Conservation (phyloP, 1,284 basidiomycete genomes). For the Blastosporella zonata region DNA sequence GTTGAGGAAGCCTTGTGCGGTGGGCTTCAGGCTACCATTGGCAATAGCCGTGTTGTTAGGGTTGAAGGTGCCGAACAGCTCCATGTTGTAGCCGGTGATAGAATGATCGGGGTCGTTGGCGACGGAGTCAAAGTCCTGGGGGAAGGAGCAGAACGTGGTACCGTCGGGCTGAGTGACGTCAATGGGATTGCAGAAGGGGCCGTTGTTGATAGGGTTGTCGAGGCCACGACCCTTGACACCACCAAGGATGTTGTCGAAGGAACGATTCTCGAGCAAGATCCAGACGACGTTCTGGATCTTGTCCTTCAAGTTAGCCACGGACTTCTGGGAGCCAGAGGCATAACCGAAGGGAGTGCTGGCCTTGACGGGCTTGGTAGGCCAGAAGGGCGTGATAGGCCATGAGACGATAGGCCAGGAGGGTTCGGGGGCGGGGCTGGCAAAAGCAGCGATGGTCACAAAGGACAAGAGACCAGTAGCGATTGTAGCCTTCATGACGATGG, state of each 20-base stretch:
- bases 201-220: neutral
- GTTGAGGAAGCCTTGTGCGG: neutral
- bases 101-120: neutral
- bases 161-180: neutral
- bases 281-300: conserved; percentile 2
- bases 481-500: neutral
- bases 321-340: conserved; percentile 1
- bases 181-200: neutral
- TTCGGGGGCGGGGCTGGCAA: neutral
- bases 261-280: conserved; percentile 2
- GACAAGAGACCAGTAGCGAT: conserved; percentile 1
- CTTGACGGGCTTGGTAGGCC: neutral
- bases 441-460: conserved; percentile 2
- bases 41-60: neutral
- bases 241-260: neutral
- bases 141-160: neutral
- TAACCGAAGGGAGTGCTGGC: neutral
- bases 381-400: no score
- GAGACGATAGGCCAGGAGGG: neutral
- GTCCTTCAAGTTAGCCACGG: neutral
- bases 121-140: neutral
- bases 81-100: neutral
- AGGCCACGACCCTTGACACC: neutral
- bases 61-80: neutral
- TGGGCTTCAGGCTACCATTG: neutral